Conservation (phyloP, 768 basidiomycete species). For the Tylopilus plumbeoviolaceoides region DNA sequence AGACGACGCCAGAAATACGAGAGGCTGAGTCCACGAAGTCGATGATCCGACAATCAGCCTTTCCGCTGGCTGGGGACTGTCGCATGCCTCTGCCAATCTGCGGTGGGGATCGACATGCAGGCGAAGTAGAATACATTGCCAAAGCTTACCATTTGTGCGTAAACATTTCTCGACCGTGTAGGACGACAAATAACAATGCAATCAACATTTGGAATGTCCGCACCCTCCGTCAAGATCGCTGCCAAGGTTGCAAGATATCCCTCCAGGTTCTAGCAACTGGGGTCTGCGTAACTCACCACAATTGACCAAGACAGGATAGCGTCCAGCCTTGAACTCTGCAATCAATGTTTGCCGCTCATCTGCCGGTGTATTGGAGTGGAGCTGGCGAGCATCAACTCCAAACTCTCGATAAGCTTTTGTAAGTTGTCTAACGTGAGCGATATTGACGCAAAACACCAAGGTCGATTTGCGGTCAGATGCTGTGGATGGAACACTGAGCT, state of each 20-base stretch:
- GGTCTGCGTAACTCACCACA: slow-evolving; percentile 55
- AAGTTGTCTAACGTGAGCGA: slow-evolving; percentile 74
- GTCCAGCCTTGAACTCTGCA: slow-evolving; percentile 59
- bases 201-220: slow-evolving; percentile 94
- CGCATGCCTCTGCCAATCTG: slow-evolving; percentile 93
- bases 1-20: slow-evolving; percentile 68
- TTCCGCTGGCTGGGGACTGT: slow-evolving; percentile 74
- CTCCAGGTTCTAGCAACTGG: neutral
- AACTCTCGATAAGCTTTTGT: slow-evolving; percentile 66
- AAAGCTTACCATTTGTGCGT: slow-evolving; percentile 80
- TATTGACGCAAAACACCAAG: slow-evolving; percentile 85
- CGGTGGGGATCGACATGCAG: neutral
- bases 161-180: slow-evolving; percentile 83
- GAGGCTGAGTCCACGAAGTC: slow-evolving; percentile 82
- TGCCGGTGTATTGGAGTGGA: slow-evolving; percentile 66
- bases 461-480: slow-evolving; percentile 74
- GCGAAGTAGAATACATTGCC: neutral
- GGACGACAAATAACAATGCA: slow-evolving; percentile 86
- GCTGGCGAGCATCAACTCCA: slow-evolving; percentile 81
- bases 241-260: neutral
- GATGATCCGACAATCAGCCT: slow-evolving; percentile 81
- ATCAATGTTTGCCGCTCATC: slow-evolving; percentile 63
- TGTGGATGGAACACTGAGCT: neutral
- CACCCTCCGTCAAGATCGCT: slow-evolving; percentile 89
- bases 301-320: slow-evolving; percentile 85